These are phyloP conservation scores for Austroboletus niveus DNA, from an alignment of 1,284 basidiomycete genomes.

Conservation along the genomic window DNA sequence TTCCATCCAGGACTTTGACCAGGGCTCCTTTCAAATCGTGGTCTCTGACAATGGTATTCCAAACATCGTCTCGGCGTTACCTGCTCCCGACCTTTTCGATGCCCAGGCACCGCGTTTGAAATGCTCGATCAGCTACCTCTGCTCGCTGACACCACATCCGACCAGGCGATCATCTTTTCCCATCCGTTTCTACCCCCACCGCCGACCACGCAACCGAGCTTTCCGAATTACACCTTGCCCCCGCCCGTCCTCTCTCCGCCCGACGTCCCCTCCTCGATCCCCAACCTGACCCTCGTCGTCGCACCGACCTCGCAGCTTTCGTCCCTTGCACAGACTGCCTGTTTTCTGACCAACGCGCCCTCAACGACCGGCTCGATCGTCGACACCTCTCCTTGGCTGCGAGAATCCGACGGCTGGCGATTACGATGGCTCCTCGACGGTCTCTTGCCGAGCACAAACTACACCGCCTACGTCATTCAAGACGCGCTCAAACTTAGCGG, in stretches of 20 bases:
- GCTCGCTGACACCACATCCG: conserved; percentile 76
- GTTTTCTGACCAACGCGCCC: conserved; percentile 42
- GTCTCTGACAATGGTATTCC: conserved; percentile 53
- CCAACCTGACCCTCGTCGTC: conserved; percentile 57
- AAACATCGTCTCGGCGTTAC: background rate
- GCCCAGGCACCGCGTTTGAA: conserved; percentile 39
- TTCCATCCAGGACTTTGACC: conserved; percentile 42
- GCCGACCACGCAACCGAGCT: conserved; percentile 45
- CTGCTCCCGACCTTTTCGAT: background rate
- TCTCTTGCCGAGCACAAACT: conserved; percentile 63
- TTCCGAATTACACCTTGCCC: conserved; percentile 81
- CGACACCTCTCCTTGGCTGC: conserved; percentile 52
- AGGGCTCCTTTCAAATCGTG: conserved; percentile 54
- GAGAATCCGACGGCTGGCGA: conserved; percentile 58
- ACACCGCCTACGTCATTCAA: conserved; percentile 62
- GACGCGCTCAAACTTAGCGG: conserved; percentile 53
- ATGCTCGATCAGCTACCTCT: conserved; percentile 48
- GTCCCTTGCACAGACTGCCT: conserved; percentile 57
- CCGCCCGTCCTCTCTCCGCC: conserved; percentile 53
- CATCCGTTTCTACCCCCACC: conserved; percentile 46
- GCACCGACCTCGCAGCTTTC: conserved; percentile 45
- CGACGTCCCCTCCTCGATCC: conserved; percentile 36
- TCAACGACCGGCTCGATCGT: conserved; percentile 37
- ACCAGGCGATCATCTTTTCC: conserved; percentile 77
- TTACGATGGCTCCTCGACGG: conserved; percentile 63